A percentile compares a stretch with the other conserved stretches of the same genome.
Evolutionary conservation across 2,329 filamentous ascomycete species (phyloP).

Genomic region (Arthrobotrys iridis): DNA sequence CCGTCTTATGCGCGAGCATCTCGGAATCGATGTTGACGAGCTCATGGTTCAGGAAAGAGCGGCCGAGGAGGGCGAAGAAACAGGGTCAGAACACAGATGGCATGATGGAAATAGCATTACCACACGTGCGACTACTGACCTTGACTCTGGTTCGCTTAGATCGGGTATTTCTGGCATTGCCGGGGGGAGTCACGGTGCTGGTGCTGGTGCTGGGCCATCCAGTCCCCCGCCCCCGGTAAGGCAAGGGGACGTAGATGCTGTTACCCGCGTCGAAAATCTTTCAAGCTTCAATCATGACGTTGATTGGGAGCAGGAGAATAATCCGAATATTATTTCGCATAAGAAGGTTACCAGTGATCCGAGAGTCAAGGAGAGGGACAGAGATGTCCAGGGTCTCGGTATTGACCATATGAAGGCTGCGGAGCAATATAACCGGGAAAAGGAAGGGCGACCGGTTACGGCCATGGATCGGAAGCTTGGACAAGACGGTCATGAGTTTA

Average conservation of each 20-base stretch:
- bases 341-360: constrained; percentile 69
- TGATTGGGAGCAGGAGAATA: constrained; percentile 70
- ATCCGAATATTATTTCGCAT: constrained; percentile 68
- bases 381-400: constrained; percentile 82
- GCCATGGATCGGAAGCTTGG: constrained; percentile 46
- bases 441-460: constrained; percentile 25
- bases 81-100: constrained; percentile 44
- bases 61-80: constrained; percentile 68
- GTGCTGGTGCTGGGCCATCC: background rate
- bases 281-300: constrained; percentile 81
- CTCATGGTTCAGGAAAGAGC: constrained; percentile 81
- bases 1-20: constrained; percentile 93
- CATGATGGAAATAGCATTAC: constrained; percentile 52
- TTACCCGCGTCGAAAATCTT: constrained; percentile 68
- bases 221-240: constrained; percentile 13
- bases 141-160: constrained; percentile 40
- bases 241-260: constrained; percentile 67
- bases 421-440: constrained; percentile 57
- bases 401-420: constrained; percentile 74
- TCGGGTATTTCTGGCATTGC: constrained; percentile 20
- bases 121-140: constrained; percentile 49
- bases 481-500: constrained; percentile 44
- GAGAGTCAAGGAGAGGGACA: constrained; percentile 70
- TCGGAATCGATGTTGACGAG: constrained; percentile 94
- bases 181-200: background rate